Conservation (phyloP, 345 rosid species). For the Eucalyptus cladocalyx region DNA sequence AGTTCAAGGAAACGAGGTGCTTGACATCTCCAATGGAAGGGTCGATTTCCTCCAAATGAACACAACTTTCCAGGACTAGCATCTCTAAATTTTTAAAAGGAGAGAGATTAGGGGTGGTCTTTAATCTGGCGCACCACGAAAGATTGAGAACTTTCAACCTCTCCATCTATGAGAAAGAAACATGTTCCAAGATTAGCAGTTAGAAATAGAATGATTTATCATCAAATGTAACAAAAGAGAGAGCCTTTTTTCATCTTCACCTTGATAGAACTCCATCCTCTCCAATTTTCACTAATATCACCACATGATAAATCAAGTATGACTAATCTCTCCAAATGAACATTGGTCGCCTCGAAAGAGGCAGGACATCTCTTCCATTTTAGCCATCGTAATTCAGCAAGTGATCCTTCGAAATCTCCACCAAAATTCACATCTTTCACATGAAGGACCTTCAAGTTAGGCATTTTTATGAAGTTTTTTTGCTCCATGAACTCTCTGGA, state of each 20-base stretch:
- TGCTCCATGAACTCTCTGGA: neutral
- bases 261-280: neutral
- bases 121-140: fast-evolving
- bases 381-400: neutral
- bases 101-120: neutral
- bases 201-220: neutral
- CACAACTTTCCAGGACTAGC: neutral
- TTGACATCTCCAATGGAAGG: neutral
- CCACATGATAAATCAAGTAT: neutral
- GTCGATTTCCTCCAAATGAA: neutral
- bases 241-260: neutral
- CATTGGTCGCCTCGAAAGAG: fast-evolving
- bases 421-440: fast-evolving
- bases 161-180: neutral
- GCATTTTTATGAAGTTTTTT: fast-evolving
- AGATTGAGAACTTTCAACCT: neutral
- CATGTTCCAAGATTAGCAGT: neutral
- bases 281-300: neutral
- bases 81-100: neutral
- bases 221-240: too few relatives aligned
- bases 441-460: neutral
- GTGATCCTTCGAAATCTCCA: neutral
- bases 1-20: neutral
- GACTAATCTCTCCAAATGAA: neutral
- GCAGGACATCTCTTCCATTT: fast-evolving